phyloP scores from a whole-genome alignment of 2,329 filamentous ascomycete genomes.

The Trichoderma cornu-damae region DNA sequence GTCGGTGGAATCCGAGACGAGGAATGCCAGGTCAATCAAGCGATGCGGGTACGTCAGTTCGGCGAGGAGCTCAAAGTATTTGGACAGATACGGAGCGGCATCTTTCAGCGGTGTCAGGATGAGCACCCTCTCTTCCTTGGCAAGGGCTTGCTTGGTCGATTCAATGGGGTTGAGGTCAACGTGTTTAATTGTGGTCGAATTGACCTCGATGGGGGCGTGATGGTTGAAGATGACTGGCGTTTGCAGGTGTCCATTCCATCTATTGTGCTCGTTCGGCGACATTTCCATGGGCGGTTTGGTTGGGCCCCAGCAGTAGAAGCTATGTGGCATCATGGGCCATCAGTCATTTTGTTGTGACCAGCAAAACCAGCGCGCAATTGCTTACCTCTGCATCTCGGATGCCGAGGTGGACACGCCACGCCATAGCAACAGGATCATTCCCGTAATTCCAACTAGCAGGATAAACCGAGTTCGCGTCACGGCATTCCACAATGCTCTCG shows the following conservation, averaged over 20 bases:
- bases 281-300: constrained; percentile 95
- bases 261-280: constrained; percentile 80
- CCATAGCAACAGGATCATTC: constrained; percentile 78
- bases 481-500: constrained; percentile 64
- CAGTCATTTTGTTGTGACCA: background rate
- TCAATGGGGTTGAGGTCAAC: constrained; percentile 80
- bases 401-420: constrained; percentile 75
- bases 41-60: constrained; percentile 91
- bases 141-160: constrained; percentile 71
- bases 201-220: constrained; percentile 80
- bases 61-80: constrained; percentile 89
- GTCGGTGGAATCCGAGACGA: constrained; percentile 86
- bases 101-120: constrained; percentile 92
- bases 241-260: constrained; percentile 83
- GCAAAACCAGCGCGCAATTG: background rate
- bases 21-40: constrained; percentile 89
- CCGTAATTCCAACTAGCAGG: constrained; percentile 63
- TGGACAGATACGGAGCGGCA: constrained; percentile 72
- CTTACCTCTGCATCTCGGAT: constrained; percentile 85
- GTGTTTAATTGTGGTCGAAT: constrained; percentile 70
- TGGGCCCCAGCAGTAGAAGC: constrained; percentile 96
- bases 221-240: constrained; percentile 97
- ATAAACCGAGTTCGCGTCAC: constrained; percentile 75
- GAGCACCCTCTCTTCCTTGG: constrained; percentile 81
- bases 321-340: constrained; percentile 35